Evolutionary conservation across 2,329 filamentous ascomycete species (phyloP).

Genomic region (Leptosphaerulina australis): DNA sequence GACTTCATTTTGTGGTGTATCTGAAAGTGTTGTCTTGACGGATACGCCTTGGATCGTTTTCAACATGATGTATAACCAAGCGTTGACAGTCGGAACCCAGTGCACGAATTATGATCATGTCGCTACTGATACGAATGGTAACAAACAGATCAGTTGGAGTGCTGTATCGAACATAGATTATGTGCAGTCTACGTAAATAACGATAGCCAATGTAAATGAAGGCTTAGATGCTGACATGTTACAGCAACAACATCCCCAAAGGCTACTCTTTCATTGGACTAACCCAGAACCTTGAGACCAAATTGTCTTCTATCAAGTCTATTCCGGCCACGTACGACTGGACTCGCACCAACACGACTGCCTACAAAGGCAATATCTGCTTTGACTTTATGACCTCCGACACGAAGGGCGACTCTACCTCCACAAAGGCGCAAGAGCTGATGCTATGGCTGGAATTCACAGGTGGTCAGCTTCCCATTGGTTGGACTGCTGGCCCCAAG

Average conservation of each 20-base stretch:
- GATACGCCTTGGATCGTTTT: constrained; percentile 54
- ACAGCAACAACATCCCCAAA: constrained; percentile 49
- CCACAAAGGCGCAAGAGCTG: constrained; percentile 48
- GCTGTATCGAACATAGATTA: constrained; percentile 50
- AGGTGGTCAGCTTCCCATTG: constrained; percentile 55
- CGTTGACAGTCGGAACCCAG: constrained; percentile 48
- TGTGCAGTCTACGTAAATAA: constrained; percentile 29
- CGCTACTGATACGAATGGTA: constrained; percentile 36
- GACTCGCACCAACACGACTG: constrained; percentile 50
- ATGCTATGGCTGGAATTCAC: constrained; percentile 56
- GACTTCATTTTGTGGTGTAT: constrained; percentile 22
- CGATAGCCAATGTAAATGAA: too few species aligned
- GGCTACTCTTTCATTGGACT: constrained; percentile 55
- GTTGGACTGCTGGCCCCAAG: constrained; percentile 39
- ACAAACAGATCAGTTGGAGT: constrained; percentile 49
- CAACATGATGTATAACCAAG: constrained; percentile 55
- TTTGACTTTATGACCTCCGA: constrained; percentile 56
- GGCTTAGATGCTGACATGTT: constrained; percentile 8
- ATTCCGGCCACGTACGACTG: constrained; percentile 52
- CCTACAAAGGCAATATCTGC: constrained; percentile 54
- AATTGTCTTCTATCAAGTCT: constrained; percentile 47
- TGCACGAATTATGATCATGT: constrained; percentile 51
- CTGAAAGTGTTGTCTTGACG: constrained; percentile 39
- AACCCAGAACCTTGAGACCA: constrained; percentile 51
- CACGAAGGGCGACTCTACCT: constrained; percentile 52